A percentile compares a stretch with the other conserved stretches of the same genome.
These are phyloP conservation scores for Coccomyxa sp. DNA, from an alignment of 139 green algal species.

Conservation along the genomic window DNA sequence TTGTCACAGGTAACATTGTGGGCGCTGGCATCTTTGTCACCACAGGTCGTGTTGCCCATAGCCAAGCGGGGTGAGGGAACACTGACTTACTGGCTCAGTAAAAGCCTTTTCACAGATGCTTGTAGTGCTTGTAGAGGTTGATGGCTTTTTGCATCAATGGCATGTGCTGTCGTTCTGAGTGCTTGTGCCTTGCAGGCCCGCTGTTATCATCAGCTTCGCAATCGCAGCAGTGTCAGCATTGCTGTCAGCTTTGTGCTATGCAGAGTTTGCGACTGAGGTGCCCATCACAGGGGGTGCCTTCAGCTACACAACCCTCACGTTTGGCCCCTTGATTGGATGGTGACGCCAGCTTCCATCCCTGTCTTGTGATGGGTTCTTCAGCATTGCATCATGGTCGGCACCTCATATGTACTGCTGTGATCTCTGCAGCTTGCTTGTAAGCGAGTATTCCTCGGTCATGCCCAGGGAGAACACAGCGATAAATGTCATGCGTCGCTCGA, in stretches of 20 bases:
- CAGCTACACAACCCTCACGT: slow-evolving; percentile 72
- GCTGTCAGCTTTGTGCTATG: slow-evolving; percentile 79
- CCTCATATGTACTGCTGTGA: too few relatives aligned
- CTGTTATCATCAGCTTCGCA: slow-evolving; percentile 58
- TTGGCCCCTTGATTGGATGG: slow-evolving; percentile 75
- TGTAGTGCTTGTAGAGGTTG: neutral
- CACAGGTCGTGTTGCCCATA: neutral
- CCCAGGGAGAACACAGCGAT: too few relatives aligned
- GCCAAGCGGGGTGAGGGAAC: neutral
- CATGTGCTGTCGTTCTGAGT: neutral
- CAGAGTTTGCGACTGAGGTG: slow-evolving; percentile 78
- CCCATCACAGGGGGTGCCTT: slow-evolving; percentile 77
- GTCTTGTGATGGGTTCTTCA: neutral
- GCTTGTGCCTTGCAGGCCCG: slow-evolving; percentile 18
- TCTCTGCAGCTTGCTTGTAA: too few relatives aligned
- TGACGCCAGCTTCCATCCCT: neutral
- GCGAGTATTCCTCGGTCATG: too few relatives aligned
- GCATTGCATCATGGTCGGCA: neutral
- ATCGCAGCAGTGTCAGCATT: slow-evolving; percentile 57
- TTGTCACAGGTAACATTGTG: neutral
- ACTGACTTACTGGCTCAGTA: too few relatives aligned
- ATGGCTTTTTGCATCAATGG: neutral
- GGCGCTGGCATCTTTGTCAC: neutral
- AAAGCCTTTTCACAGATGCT: too few relatives aligned
- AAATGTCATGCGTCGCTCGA: too few relatives aligned